Base-by-base conservation (phyloP, 768 basidiomycete genomes). In the Macrolepiota fuliginosa region DNA sequence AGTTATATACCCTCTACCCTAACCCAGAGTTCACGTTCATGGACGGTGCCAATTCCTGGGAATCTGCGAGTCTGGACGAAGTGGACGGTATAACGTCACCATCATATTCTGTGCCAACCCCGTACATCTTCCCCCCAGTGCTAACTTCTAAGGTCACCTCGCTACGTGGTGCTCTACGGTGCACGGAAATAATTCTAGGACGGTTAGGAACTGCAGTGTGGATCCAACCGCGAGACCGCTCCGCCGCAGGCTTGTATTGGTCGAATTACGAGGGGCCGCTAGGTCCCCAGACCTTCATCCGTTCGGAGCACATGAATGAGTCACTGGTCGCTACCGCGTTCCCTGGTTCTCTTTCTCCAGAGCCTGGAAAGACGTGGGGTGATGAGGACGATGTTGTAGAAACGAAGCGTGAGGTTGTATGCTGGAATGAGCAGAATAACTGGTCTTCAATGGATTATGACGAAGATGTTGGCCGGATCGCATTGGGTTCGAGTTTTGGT, bases 131-230 rank as follows among this genome's bases (percentile, higher is more conserved):
- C 63, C 86, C 87, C 0, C 86, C 89, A 1, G 62, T 64, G 7
- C 72, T 74, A 19, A 65, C 68, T 6, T 62, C 73, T 12, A 72
- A 71, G 53, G 76, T 79, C 24, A 64, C 74, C 3, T 78, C 81
- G 17, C 68, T 71, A 1, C 81, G 77, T 13, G 87, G 88, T 4
- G 72, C 81, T 12, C 74, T 88, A 12, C 79, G 81, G 36, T 88
- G 85, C 64, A 77, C 78, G 12, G 74, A 79, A 62, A 77, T 89
- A 60, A 70, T 79, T 17, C 75, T 89, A 32, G 87, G 87, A 0
- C 68, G 73, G 9, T 72, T 79, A 62, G 85, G 86, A 5, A 87
- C 86, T 0, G 86, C 86, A 1, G 74, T 83, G 7, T 89, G 87
- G 86, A 77, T 88, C 24, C 81, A 82, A 59, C 88, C 88, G 25